These are phyloP conservation scores for Amanita muscaria DNA, from an alignment of 768 basidiomycete species.

Conservation along the genomic window DNA sequence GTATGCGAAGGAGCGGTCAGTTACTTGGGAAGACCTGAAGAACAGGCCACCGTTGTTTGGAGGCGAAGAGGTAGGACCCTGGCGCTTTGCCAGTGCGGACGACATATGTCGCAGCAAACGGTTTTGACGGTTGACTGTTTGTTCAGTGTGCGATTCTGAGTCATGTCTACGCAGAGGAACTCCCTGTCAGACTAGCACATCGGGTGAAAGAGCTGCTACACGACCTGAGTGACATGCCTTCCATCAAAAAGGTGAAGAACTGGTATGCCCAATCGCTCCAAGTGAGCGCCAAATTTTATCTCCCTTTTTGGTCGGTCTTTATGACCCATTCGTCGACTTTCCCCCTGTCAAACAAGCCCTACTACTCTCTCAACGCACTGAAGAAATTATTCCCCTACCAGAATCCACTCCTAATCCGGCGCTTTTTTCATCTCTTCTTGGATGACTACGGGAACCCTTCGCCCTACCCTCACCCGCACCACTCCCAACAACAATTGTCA, in stretches of 20 bases:
- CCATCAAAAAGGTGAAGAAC: conserved; percentile 89
- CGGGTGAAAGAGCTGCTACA: conserved; percentile 95
- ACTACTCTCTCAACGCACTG: conserved; percentile 36
- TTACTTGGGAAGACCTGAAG: conserved; percentile 11
- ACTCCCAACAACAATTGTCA: conserved; percentile 9
- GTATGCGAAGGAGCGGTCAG: conserved; percentile 9
- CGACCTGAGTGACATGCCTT: conserved; percentile 83
- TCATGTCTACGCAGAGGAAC: conserved; percentile 69
- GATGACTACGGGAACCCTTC: conserved; percentile 18
- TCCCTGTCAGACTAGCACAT: conserved; percentile 92
- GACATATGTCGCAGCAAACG: conserved; percentile 10
- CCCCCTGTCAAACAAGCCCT: conserved; percentile 69
- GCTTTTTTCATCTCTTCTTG: conserved; percentile 37
- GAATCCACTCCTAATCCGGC: conserved; percentile 79
- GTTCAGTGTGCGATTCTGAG: no score
- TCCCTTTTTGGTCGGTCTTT: conserved; percentile 1
- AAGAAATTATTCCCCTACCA: conserved; percentile 47
- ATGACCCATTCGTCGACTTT: conserved; percentile 91
- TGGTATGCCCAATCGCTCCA: conserved; percentile 99
- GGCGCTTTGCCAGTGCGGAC: conserved; percentile 9
- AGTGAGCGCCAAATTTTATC: conserved; percentile 39
- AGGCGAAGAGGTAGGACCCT: conserved; percentile 7
- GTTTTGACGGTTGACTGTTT: background rate
- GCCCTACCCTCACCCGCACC: conserved; percentile 12
- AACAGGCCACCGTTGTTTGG: conserved; percentile 8